Percentiles rank a stretch among this genome's conserved stretches.
Conservation (phyloP, 2,329 filamentous ascomycete genomes). For the Pseudonectria foliicola region DNA sequence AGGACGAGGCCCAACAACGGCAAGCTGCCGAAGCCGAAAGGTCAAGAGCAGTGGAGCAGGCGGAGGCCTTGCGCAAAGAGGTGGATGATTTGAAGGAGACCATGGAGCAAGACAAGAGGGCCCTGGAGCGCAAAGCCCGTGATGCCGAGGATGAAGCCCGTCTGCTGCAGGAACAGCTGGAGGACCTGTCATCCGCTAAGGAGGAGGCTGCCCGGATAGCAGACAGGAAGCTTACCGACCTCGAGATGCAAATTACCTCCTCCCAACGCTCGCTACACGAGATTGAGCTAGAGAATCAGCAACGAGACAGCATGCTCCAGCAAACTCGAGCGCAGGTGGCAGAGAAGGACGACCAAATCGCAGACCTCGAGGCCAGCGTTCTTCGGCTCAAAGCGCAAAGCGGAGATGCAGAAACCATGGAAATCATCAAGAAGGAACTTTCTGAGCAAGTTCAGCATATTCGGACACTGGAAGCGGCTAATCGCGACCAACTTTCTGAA, state of each 20-base stretch:
- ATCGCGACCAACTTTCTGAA: slow-evolving; percentile 71
- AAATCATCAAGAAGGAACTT: slow-evolving; percentile 78
- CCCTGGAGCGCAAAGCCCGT: slow-evolving; percentile 61
- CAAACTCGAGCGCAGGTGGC: slow-evolving; percentile 59
- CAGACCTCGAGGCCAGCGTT: slow-evolving; percentile 73
- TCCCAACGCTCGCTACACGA: slow-evolving; percentile 47
- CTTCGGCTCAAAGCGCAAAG: slow-evolving; percentile 78
- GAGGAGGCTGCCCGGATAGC: slow-evolving; percentile 62
- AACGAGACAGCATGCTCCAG: slow-evolving; percentile 49
- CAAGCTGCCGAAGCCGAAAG: slow-evolving; percentile 52
- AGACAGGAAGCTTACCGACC: slow-evolving; percentile 47
- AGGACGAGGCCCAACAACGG: slow-evolving; percentile 70
- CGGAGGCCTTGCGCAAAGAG: slow-evolving; percentile 45
- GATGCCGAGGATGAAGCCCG: slow-evolving; percentile 68
- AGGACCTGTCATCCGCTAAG: slow-evolving; percentile 57
- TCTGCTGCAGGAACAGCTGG: slow-evolving; percentile 69
- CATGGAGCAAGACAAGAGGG: slow-evolving; percentile 50
- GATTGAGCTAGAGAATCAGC: slow-evolving; percentile 49
- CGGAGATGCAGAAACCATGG: slow-evolving; percentile 78
- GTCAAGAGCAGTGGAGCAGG: slow-evolving; percentile 40
- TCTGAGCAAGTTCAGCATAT: slow-evolving; percentile 92
- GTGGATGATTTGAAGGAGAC: slow-evolving; percentile 44
- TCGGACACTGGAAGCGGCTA: slow-evolving; percentile 70
- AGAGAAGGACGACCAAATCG: slow-evolving; percentile 63
- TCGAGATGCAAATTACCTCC: slow-evolving; percentile 45